Evolutionary conservation across 768 basidiomycete genomes (phyloP), one percentile per base, ranked within the genome.

Genomic region (Lactarius pseudohatsudake): DNA sequence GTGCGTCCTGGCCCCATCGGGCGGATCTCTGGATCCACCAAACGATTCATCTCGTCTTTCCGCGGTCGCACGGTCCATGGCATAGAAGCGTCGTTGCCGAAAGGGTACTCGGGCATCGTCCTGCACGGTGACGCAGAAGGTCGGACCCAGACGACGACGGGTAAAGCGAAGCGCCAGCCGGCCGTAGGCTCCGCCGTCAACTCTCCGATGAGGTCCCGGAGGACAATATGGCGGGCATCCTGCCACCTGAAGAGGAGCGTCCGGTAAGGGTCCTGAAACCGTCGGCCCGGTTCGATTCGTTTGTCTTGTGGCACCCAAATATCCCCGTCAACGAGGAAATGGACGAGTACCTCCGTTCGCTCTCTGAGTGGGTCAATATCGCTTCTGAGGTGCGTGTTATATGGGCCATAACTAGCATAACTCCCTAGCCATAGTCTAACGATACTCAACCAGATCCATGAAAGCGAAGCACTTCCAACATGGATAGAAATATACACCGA

Each of bases 221-320:
- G 30, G 50, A 59, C 9, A 68, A 70, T 40, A 71, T 72, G 6
- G 75, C 68, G 3, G 73, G 61, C 50, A 66, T 18, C 26, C 50
- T 28, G 32, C 62, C 59, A 22, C 57, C 11, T 28, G 77, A 69
- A 55, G 72, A 71, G n/a, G 58, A 41, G 13, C 74, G 59, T 18
- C 70, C 72, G 0, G 73, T 72, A 28, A 79, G 79, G 55, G 75
- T 69, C 13, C 75, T 90, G 64, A 71, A 77, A 8, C 82, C 88
- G 4, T 76, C 78, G 3, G 81, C 83, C 0, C 80, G 79, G 57
- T 94, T 94, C 72, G 79, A 82, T 3, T 85, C 84, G 1, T 85
- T 94, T 69, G 83, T 84, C n/a, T 73, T 94, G 28, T 94, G 92
- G 92, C 80, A 86, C 65, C 82, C 88, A 4, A 92, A 94, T 75